These are phyloP conservation scores for Babesia ovata DNA, from an alignment of 169 alveolate species.

Conservation along the genomic window DNA sequence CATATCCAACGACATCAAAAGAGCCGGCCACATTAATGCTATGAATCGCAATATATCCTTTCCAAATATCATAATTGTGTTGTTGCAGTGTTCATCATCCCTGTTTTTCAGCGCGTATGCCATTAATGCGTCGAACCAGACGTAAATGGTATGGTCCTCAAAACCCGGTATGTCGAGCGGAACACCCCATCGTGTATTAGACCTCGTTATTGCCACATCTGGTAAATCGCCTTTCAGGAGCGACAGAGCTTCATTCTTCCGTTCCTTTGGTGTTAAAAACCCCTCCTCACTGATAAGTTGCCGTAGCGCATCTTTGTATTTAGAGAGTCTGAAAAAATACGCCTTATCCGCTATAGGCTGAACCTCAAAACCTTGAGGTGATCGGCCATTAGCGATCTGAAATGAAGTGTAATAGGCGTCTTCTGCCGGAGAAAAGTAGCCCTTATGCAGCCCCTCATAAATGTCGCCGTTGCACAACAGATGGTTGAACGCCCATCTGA, in stretches of 20 bases:
- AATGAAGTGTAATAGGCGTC: slow-evolving; percentile 60
- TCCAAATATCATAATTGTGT: slow-evolving; percentile 83
- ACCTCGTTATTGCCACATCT: slow-evolving; percentile 74
- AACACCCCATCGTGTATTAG: slow-evolving; percentile 75
- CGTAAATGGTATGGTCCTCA: slow-evolving; percentile 78
- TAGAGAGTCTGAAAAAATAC: slow-evolving; percentile 69
- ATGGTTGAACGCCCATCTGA: slow-evolving; percentile 43
- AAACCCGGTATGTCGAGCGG: slow-evolving; percentile 70
- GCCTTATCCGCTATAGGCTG: slow-evolving; percentile 72
- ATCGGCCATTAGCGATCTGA: slow-evolving; percentile 42
- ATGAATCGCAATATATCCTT: slow-evolving; percentile 89
- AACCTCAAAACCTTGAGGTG: slow-evolving; percentile 54
- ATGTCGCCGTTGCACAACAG: slow-evolving; percentile 59
- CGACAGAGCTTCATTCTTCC: slow-evolving; percentile 44
- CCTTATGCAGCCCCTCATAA: slow-evolving; percentile 74
- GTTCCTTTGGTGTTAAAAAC: slow-evolving; percentile 50
- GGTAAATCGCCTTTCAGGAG: slow-evolving; percentile 51
- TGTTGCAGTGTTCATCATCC: slow-evolving; percentile 10
- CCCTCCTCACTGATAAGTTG: slow-evolving; percentile 49
- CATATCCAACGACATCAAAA: slow-evolving; percentile 73
- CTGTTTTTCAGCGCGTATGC: slow-evolving; percentile 65
- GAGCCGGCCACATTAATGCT: slow-evolving; percentile 86
- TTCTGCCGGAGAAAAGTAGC: slow-evolving; percentile 72
- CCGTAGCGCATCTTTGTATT: slow-evolving; percentile 54
- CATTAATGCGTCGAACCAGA: slow-evolving; percentile 90